Base-by-base conservation (phyloP, 495 filamentous ascomycete species). In the Talaromyces trachyspermus region DNA sequence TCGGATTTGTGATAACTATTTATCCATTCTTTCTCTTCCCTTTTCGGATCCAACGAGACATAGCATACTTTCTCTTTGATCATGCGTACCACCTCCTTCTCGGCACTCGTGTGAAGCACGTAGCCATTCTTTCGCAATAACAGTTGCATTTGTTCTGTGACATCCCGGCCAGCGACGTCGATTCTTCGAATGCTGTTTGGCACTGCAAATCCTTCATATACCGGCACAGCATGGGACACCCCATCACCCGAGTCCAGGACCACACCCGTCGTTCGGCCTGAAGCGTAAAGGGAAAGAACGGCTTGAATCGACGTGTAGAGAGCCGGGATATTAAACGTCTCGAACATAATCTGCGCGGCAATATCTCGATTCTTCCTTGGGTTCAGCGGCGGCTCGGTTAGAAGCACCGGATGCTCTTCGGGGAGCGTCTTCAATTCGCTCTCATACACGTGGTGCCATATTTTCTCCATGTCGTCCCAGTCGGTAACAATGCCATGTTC, bases 391-490 rank as follows among this genome's bases (percentile, higher is more conserved):
- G 92, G 88, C 70, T 99, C 92, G 51, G 92, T 99, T 51, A 99
- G 78, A 42, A 99, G 80, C 47, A 97, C 91, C 17, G 92, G 92
- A 66, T 99, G 92, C 83, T 99, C 94, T 73, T 97, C 92, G 58
- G 89, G 95, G 57, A 95, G 75, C 20, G 91, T 95, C 71, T 96
- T 97, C 54, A 99, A 66, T 53, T 86, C 84, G 59, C 85, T 84
- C 49, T 80, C 78, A 64, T 87, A 88, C 42, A 87, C 84, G 58
- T 84, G 82, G 63, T 89, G 85, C 92, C 92, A 99, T 67, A 99
- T 99, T 65, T 95, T 97, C 78, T 98, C 92, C 94, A 98, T 97
- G 69, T 98, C 92, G 72, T 97, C 91, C 92, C 92, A 98, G 83
- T 98, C 96, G 1, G 92, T 99, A 38, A 99, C 92, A 53, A 97